A percentile compares a stretch with the other conserved stretches of the same genome.
phyloP scores from a whole-genome alignment of 225 moss, liverwort and hornwort species.

The Neckera pumila region DNA sequence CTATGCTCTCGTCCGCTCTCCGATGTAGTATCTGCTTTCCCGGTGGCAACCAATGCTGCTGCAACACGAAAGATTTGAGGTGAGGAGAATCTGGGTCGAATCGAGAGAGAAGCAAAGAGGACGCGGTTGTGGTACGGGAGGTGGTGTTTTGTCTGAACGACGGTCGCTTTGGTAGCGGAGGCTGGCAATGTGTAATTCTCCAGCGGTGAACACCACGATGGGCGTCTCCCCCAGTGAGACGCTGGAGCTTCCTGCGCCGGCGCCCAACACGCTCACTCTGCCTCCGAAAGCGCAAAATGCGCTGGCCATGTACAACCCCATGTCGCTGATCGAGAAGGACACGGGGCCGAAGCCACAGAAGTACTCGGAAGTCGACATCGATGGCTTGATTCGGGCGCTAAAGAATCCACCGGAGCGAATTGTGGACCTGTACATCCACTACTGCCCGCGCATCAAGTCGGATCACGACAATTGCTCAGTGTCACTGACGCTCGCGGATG shows the following conservation, averaged over 20 bases:
- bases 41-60: conserved; percentile 16
- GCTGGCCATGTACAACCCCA: conserved; percentile 37
- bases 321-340: conserved; percentile 27
- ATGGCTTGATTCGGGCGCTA: conserved; percentile 33
- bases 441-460: conserved; percentile 50
- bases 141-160: neutral
- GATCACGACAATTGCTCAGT: conserved; percentile 55
- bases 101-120: neutral
- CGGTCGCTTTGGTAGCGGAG: neutral
- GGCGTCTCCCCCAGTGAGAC: conserved; percentile 9
- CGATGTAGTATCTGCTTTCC: neutral
- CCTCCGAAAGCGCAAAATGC: conserved; percentile 39
- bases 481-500: conserved; percentile 41
- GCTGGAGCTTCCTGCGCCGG: conserved; percentile 8
- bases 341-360: conserved; percentile 43
- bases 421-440: conserved; percentile 46
- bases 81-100: neutral
- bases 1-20: neutral
- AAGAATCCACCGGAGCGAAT: conserved; percentile 44
- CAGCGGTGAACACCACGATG: conserved; percentile 14
- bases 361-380: conserved; percentile 44
- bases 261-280: conserved; percentile 27
- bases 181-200: conserved; percentile 30
- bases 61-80: neutral
- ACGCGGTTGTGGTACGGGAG: neutral